Conservation (phyloP, 371 early-diverging fungal species). For the Rhizomucor miehei region DNA sequence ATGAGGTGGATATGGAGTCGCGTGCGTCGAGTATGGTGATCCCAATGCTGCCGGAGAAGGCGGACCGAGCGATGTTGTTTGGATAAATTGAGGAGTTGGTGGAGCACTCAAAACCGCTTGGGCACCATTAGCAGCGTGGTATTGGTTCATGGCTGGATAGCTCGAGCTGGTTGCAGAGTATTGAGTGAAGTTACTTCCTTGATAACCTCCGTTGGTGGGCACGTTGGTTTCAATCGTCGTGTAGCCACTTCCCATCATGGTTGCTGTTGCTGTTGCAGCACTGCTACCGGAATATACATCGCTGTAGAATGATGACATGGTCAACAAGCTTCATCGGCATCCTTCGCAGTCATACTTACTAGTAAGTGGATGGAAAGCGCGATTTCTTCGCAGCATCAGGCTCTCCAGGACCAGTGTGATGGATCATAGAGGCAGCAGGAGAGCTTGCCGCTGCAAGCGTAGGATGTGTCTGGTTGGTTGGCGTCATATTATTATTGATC, state of each 20-base stretch:
- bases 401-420: constrained; percentile 12
- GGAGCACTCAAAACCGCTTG: constrained; percentile 11
- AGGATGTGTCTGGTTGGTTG: constrained; percentile 15
- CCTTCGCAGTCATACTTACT: constrained; percentile 8
- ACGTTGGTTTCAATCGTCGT: constrained; percentile 11
- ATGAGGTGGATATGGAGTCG: constrained; percentile 12
- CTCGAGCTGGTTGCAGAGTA: constrained; percentile 11
- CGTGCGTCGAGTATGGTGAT: constrained; percentile 19
- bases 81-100: constrained; percentile 18
- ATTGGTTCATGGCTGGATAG: constrained; percentile 15
- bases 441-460: constrained; percentile 8
- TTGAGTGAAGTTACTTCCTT: constrained; percentile 9
- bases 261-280: constrained; percentile 14
- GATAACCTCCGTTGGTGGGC: constrained; percentile 10
- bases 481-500: constrained; percentile 16
- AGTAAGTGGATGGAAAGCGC: constrained; percentile 15
- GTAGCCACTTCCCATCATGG: constrained; percentile 25
- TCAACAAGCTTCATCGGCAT: neutral
- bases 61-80: constrained; percentile 15
- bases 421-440: constrained; percentile 11
- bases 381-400: constrained; percentile 13
- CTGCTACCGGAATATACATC: constrained; percentile 19
- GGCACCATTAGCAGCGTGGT: constrained; percentile 6
- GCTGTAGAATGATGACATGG: neutral
- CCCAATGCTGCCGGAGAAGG: constrained; percentile 14